Evolutionary conservation across 306 rosid genomes (phyloP).

Genomic region (Dryas drummondii): DNA sequence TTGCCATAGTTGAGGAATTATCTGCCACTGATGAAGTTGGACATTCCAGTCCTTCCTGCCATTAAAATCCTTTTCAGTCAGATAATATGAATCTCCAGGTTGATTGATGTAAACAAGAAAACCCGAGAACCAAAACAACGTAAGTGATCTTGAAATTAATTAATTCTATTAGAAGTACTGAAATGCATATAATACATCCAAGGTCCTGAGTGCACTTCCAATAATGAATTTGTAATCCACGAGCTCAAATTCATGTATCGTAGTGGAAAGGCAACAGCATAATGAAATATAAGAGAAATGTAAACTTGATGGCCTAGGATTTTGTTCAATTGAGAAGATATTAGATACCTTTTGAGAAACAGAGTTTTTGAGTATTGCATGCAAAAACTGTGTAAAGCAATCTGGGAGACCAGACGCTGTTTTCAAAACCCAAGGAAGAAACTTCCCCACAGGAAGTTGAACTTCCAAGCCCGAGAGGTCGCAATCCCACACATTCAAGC

Average conservation of each 20-base stretch:
- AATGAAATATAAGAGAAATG: not conserved
- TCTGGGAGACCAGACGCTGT: slow-evolving; percentile 68
- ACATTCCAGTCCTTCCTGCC: slow-evolving; percentile 56
- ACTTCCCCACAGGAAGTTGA: slow-evolving; percentile 65
- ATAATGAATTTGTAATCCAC: not conserved
- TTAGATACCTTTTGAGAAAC: slow-evolving; percentile 47
- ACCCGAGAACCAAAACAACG: not conserved
- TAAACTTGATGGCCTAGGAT: slow-evolving; percentile 9
- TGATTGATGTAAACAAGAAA: not conserved
- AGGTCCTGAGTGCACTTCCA: not conserved
- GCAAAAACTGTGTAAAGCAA: slow-evolving; percentile 56
- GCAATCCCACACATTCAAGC: slow-evolving; percentile 57
- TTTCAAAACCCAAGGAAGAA: slow-evolving; percentile 66
- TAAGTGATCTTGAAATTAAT: not conserved
- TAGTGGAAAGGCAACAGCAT: slow-evolving; percentile 5
- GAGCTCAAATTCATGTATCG: not conserved
- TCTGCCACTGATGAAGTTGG: slow-evolving; percentile 45
- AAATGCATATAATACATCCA: not conserved
- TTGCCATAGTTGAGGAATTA: slow-evolving; percentile 37
- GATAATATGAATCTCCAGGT: slow-evolving; percentile 19
- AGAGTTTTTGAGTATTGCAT: slow-evolving; percentile 51
- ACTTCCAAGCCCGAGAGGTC: slow-evolving; percentile 52
- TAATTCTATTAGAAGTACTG: not conserved
- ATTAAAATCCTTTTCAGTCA: slow-evolving; percentile 20
- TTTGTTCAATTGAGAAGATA: slow-evolving; percentile 15